A percentile compares a stretch with the other conserved stretches of the same genome.
phyloP scores from a whole-genome alignment of 495 filamentous ascomycete genomes.

The Penicillium steckii region DNA sequence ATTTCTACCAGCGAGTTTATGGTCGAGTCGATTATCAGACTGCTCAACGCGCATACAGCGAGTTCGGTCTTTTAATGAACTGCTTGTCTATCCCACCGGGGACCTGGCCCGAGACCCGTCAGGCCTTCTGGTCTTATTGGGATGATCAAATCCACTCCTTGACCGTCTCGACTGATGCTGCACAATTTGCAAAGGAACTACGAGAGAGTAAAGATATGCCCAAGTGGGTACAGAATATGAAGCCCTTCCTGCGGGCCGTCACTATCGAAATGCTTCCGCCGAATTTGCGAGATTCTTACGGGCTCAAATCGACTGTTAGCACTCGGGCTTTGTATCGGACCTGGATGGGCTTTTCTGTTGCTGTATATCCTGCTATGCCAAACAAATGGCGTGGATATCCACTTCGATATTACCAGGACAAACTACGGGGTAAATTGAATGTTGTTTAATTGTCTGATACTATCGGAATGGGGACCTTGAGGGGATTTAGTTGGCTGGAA shows the following conservation, averaged over 20 bases:
- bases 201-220: conserved; percentile 28
- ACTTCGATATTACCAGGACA: conserved; percentile 30
- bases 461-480: too few species aligned
- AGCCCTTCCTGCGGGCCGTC: conserved; percentile 32
- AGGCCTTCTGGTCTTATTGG: conserved; percentile 43
- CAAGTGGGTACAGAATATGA: conserved; percentile 33
- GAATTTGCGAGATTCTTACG: conserved; percentile 36
- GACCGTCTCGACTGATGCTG: conserved; percentile 33
- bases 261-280: conserved; percentile 46
- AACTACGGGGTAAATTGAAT: conserved; percentile 30
- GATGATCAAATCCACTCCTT: conserved; percentile 33
- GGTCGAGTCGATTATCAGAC: conserved; percentile 35
- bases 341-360: conserved; percentile 36
- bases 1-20: conserved; percentile 45
- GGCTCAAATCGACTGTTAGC: conserved; percentile 30
- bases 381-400: conserved; percentile 31
- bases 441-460: too few species aligned
- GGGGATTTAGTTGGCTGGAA: too few species aligned
- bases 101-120: conserved; percentile 33
- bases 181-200: conserved; percentile 33
- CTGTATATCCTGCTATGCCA: conserved; percentile 42
- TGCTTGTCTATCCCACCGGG: conserved; percentile 28
- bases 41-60: conserved; percentile 36
- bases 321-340: conserved; percentile 36
- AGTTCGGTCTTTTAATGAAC: conserved; percentile 34